phyloP scores from a whole-genome alignment of 345 rosid genomes.

The Corymbia maculata region DNA sequence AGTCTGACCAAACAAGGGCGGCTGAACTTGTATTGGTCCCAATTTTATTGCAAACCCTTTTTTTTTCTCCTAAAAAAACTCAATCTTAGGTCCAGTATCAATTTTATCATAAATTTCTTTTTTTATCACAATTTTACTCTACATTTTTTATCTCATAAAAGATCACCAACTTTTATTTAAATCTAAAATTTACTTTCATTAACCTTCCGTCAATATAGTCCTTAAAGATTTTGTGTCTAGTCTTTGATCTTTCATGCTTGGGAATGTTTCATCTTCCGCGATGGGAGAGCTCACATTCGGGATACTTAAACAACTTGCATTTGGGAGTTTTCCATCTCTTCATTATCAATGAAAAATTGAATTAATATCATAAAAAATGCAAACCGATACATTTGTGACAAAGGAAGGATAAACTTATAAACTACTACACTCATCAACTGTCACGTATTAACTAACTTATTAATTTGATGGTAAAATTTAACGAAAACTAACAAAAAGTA shows the following conservation, averaged over 20 bases:
- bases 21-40: background rate
- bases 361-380: no score
- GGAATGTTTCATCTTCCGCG: background rate
- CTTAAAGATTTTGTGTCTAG: rapidly evolving
- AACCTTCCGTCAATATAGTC: rapidly evolving
- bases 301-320: background rate
- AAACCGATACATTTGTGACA: no score
- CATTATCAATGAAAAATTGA: background rate
- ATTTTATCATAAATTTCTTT: background rate
- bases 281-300: background rate
- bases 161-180: no score
- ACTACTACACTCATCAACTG: no score
- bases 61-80: background rate
- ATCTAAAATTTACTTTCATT: no score
- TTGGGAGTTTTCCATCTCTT: background rate
- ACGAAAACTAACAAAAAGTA: rapidly evolving
- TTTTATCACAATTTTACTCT: background rate
- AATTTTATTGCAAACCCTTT: no score
- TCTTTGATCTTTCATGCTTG: background rate
- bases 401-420: no score
- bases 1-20: no score
- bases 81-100: rapidly evolving
- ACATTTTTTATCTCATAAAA: background rate
- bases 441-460: no score
- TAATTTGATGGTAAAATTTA: no score